A percentile compares a stretch with the other conserved stretches of the same genome.
Evolutionary conservation across 306 rosid species (phyloP).

Genomic region (Arachis hypogaea): DNA sequence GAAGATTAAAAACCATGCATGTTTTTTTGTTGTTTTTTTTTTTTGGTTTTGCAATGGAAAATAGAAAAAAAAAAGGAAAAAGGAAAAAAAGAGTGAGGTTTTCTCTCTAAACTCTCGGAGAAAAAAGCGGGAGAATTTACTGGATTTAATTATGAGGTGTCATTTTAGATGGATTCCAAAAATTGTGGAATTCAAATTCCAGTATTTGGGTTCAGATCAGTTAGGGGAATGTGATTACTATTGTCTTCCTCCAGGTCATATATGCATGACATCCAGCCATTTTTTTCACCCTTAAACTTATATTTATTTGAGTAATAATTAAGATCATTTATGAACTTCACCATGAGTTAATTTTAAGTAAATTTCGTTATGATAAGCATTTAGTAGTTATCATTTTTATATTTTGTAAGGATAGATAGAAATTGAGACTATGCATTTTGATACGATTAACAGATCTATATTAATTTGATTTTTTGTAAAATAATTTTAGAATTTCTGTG

Average conservation of each 20-base stretch:
- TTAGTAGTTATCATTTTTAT: not conserved
- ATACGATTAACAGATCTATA: no score
- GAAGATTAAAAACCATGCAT: constrained; percentile 37
- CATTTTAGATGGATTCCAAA: constrained; percentile 30
- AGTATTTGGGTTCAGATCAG: constrained; percentile 22
- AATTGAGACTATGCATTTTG: no score
- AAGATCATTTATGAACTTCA: not conserved
- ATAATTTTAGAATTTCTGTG: no score
- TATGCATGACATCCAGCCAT: constrained; percentile 29
- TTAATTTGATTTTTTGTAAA: no score
- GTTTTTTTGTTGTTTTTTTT: no score
- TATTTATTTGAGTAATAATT: constrained; percentile 12
- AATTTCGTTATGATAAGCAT: not conserved
- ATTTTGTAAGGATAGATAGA: no score
- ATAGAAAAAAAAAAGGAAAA: not conserved
- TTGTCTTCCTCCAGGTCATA: constrained; percentile 17
- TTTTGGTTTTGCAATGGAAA: not conserved
- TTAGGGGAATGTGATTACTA: constrained; percentile 13
- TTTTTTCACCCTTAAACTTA: constrained; percentile 12
- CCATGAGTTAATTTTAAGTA: not conserved
- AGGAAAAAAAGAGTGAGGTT: constrained; percentile 24
- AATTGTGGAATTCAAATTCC: constrained; percentile 25
- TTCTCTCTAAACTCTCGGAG: constrained; percentile 12
- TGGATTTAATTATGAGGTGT: constrained; percentile 37
- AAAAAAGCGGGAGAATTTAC: constrained; percentile 40